These are phyloP conservation scores for Pilatotrama ljubarskyi DNA, from an alignment of 768 basidiomycete species.

Conservation along the genomic window DNA sequence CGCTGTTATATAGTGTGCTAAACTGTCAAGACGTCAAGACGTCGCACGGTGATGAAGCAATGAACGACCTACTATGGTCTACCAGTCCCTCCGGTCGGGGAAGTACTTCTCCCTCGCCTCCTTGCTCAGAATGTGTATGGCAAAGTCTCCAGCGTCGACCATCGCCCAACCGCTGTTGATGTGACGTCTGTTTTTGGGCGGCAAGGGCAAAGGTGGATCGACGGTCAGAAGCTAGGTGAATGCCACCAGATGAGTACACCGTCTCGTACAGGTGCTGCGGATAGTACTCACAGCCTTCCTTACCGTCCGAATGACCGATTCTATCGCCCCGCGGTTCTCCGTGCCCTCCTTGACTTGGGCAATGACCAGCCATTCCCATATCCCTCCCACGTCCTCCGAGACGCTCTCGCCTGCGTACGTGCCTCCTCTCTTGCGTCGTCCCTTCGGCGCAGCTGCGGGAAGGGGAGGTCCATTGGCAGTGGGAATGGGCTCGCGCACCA, in stretches of 20 bases:
- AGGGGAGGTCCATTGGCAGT: slow-evolving; percentile 60
- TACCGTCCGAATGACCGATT: slow-evolving; percentile 68
- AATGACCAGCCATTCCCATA: slow-evolving; percentile 79
- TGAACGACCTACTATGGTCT: background rate
- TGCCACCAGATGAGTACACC: too few relatives aligned
- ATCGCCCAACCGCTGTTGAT: slow-evolving; percentile 78
- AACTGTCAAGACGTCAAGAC: background rate
- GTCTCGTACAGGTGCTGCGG: too few relatives aligned
- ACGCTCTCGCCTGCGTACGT: slow-evolving; percentile 67
- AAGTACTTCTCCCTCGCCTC: slow-evolving; percentile 73
- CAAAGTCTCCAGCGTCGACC: slow-evolving; percentile 80
- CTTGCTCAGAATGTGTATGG: slow-evolving; percentile 72
- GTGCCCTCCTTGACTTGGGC: slow-evolving; percentile 89
- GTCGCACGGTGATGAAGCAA: too few relatives aligned
- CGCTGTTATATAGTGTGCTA: too few relatives aligned
- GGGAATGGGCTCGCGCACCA: slow-evolving; percentile 52
- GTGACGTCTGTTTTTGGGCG: slow-evolving; percentile 61
- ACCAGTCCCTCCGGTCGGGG: slow-evolving; percentile 29
- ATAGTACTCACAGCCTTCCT: slow-evolving; percentile 60
- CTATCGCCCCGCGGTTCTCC: slow-evolving; percentile 75
- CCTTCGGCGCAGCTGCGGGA: slow-evolving; percentile 57
- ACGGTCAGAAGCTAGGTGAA: slow-evolving; percentile 52
- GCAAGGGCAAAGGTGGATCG: slow-evolving; percentile 59
- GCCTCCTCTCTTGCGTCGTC: slow-evolving; percentile 62
- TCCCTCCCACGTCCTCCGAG: slow-evolving; percentile 47